Base-by-base conservation (phyloP, 768 basidiomycete genomes). In the Lactifluus hygrophoroides region DNA sequence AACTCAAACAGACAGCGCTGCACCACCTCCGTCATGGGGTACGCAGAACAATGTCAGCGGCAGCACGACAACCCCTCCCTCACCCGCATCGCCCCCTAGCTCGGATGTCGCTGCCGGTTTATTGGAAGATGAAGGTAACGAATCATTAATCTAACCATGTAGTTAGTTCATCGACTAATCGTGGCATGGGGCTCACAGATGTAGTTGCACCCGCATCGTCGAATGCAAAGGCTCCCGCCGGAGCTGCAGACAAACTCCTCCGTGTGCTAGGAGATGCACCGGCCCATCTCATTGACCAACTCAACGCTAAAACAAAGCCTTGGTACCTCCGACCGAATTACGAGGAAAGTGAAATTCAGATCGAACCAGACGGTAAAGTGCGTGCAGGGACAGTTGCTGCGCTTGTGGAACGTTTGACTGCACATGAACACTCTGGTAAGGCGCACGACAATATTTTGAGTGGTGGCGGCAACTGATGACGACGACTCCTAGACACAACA, bases 271-370 rank as follows among this genome's bases (percentile, higher is more conserved):
- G 92, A 1, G 79, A 71, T 28, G 79, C 81, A 0, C 73, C 73
- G 50, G 72, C 74, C 55, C 74, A 76, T 62, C 70, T 64, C 51
- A 58, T 79, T 34, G 73, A 71, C 56, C 71, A 72, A 57, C 63
- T 74, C 46, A 71, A 71, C 28, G 74, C 76, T 2, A 74, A 74
- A 43, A 58, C 73, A 49, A 76, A 76, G 66, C 90, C 95, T 2
- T 91, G 88, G 90, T 97, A 90, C 71, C 78, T 99, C 48, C 83
- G 82, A 6, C 82, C 88, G 13, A 88, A 89, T 64, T 91, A 90
- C 69, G 80, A 77, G 55, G 82, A 84, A 43, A 78, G 78, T 9
- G 94, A 97, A 58, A 88, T 98, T 62, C 71, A 88, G 47, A 86
- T 95, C 65, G 90, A 93, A 63, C 80, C 86, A 7, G 91, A 96